These are phyloP conservation scores for Auxenochlorella protothecoides DNA, from an alignment of 139 green algal genomes.

Conservation along the genomic window DNA sequence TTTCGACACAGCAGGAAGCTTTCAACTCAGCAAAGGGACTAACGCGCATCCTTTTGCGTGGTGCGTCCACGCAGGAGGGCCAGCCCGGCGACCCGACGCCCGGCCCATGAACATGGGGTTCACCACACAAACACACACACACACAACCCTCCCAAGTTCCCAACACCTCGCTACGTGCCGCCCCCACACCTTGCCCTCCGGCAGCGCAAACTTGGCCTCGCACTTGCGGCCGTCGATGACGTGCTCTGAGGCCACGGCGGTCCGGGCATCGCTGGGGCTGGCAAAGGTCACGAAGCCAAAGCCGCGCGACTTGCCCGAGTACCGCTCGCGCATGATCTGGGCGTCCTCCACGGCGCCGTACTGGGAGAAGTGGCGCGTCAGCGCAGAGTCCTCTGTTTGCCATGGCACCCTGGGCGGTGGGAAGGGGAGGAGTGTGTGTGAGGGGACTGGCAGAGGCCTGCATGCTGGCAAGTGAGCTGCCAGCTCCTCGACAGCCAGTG, in stretches of 20 bases:
- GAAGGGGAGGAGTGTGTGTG: too few species aligned
- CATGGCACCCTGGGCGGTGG: conserved; percentile 43
- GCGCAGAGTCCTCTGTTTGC: conserved; percentile 60
- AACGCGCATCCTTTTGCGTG: too few species aligned
- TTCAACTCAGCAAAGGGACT: too few species aligned
- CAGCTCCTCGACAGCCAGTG: too few species aligned
- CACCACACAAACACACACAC: too few species aligned
- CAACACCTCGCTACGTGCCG: background rate
- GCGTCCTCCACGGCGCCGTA: conserved; percentile 54
- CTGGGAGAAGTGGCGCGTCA: conserved; percentile 62
- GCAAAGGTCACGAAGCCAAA: conserved; percentile 66
- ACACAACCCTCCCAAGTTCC: too few species aligned
- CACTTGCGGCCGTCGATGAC: conserved; percentile 61
- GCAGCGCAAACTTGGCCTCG: conserved; percentile 67
- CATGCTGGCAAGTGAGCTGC: too few species aligned
- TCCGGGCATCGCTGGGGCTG: conserved; percentile 9
- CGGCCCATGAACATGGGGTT: too few species aligned
- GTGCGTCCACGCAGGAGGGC: background rate
- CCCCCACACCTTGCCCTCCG: conserved; percentile 34
- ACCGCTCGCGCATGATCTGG: conserved; percentile 69
- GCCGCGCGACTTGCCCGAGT: conserved; percentile 34
- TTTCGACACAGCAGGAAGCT: too few species aligned
- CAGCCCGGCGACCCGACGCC: too few species aligned
- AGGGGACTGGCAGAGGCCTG: too few species aligned
- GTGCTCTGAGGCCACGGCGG: conserved; percentile 7